Base-by-base conservation (phyloP, 345 rosid species). In the Gossypium raimondii region DNA sequence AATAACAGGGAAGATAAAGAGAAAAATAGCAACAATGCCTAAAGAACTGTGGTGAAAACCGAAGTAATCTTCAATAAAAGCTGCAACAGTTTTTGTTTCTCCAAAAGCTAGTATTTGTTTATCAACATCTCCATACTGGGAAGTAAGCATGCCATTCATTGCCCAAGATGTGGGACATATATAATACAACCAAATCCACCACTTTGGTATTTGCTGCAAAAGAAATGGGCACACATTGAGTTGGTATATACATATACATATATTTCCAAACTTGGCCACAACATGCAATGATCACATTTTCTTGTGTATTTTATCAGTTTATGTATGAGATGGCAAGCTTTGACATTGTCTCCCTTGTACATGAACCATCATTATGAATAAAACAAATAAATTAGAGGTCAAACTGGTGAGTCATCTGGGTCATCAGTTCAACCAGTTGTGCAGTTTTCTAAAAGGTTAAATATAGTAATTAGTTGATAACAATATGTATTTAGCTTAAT, bases 11-110 rank as follows among this genome's bases (percentile, higher is more conserved):
- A 65, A 18, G 70, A 11, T 10, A 10, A 65, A n/a, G 27, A 65
- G 70, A 43, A 65, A 3, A 43, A 43, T 16, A 11, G 52, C 70
- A 2, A 43, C 51, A 10, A 65, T 18, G 51, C 16, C 51, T 65
- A 65, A 43, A 18, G 12, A 43, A 11, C 47, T 9, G 4, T 65
- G 70, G 52, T 65, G 70, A 43, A 65, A 84, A 29, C 78, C 87
- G 44, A 72, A 84, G 52, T 79, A 65, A 55, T 77, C 78, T 66
- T 75, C 2, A 18, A 65, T 1, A 51, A 66, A 66, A 11, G 34
- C 51, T 18, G 52, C 70, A 20, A 66, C 29, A 2, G 52, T 66
- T 14, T 20, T 66, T 11, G 25, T 66, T 45, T 66, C 70, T 11
- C 70, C 70, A 67, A 67, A 67, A 12, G 56, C 38, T 8, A 47